Percentiles rank a stretch among this genome's conserved stretches.
Evolutionary conservation across 495 filamentous ascomycete genomes (phyloP).

Genomic region (Aspergillus bertholletiae): DNA sequence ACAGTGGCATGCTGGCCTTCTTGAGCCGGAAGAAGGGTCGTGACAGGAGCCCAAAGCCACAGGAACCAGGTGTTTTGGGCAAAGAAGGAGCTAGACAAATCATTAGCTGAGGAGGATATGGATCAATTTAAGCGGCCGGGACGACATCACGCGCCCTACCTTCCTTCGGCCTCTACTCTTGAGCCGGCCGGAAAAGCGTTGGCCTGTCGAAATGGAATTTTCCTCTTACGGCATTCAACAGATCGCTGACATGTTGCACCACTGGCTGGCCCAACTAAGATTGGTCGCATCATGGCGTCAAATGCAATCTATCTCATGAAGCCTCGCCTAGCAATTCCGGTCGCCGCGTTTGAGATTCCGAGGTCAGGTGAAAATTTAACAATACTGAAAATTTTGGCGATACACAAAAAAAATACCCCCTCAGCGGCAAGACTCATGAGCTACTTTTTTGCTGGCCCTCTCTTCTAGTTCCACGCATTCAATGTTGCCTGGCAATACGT

Average conservation of each 20-base stretch:
- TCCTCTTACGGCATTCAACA: not conserved
- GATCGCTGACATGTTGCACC: not conserved
- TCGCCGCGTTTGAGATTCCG: not conserved
- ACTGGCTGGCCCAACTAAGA: constrained; percentile 1
- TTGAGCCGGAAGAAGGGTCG: constrained; percentile 84
- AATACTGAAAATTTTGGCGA: not conserved
- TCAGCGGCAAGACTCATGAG: not conserved
- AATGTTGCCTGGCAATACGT: not conserved
- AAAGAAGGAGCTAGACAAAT: constrained; percentile 83
- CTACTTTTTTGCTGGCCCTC: not conserved
- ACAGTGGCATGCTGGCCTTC: constrained; percentile 84
- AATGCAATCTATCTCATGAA: not conserved
- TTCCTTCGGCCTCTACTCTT: not conserved
- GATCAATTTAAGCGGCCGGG: not conserved
- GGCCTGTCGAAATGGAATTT: not conserved
- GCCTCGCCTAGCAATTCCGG: not conserved
- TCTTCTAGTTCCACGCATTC: not conserved
- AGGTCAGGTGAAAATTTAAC: not conserved
- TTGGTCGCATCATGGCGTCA: not conserved
- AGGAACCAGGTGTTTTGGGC: constrained; percentile 87
- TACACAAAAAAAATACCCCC: not conserved
- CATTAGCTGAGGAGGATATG: constrained; percentile 31
- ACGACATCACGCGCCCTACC: not conserved
- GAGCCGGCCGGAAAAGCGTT: not conserved
- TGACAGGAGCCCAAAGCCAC: constrained; percentile 88